Evolutionary conservation across 129 eudicot species (phyloP).

Genomic region (Arctium minus): DNA sequence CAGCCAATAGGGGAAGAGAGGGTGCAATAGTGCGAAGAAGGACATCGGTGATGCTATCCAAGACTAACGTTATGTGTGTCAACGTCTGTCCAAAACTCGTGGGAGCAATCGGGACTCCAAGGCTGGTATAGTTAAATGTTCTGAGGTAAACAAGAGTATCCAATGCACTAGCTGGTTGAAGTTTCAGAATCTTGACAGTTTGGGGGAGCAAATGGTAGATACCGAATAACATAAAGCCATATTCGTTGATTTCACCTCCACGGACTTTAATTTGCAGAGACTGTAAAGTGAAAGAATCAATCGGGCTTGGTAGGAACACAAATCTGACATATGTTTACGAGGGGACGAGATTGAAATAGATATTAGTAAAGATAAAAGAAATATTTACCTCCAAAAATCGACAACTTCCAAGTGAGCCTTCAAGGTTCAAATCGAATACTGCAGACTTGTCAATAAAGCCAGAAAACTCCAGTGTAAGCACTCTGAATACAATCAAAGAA

Average conservation of each 20-base stretch:
- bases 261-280: slow-evolving; percentile 46
- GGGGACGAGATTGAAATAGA: neutral
- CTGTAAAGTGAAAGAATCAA: slow-evolving; percentile 31
- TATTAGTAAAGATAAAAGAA: neutral
- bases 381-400: slow-evolving; percentile 47
- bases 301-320: neutral
- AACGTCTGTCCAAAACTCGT: slow-evolving; percentile 16
- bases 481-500: slow-evolving; percentile 34
- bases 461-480: slow-evolving; percentile 51
- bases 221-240: slow-evolving; percentile 8
- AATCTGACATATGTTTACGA: neutral
- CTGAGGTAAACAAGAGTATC: slow-evolving; percentile 25
- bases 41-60: slow-evolving; percentile 46
- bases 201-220: slow-evolving; percentile 40
- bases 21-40: slow-evolving; percentile 34
- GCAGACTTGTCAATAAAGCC: slow-evolving; percentile 13
- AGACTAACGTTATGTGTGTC: slow-evolving; percentile 47
- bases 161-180: slow-evolving; percentile 34
- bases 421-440: slow-evolving; percentile 12
- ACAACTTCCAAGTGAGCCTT: slow-evolving; percentile 26
- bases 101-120: neutral
- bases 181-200: slow-evolving; percentile 43
- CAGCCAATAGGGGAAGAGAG: slow-evolving; percentile 48
- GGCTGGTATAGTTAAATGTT: neutral
- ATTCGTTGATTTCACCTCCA: slow-evolving; percentile 28